A percentile compares a stretch with the other conserved stretches of the same genome.
Conservation (phyloP, 2,329 filamentous ascomycete genomes). For the Sarocladium strictum region DNA sequence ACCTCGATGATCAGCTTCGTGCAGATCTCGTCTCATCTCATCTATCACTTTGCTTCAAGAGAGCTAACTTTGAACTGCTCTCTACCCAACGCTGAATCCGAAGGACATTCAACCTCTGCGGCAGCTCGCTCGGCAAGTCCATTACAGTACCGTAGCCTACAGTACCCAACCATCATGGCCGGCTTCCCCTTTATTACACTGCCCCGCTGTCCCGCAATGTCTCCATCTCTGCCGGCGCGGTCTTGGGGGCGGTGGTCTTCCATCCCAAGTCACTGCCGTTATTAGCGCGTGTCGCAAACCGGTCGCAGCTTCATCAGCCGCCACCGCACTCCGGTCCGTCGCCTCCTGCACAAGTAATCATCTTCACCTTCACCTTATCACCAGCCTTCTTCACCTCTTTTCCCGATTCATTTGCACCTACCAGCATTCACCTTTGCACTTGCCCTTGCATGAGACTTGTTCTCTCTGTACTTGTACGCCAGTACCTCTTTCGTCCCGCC, state of each 20-base stretch:
- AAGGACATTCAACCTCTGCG: too few species aligned
- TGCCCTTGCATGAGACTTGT: neutral
- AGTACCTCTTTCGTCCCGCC: neutral
- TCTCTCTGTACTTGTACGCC: neutral
- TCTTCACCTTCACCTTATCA: neutral
- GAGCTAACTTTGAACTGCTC: too few species aligned
- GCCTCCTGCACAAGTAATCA: conserved; percentile 3
- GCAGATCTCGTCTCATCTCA: too few species aligned
- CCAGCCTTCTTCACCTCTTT: neutral
- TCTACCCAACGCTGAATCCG: too few species aligned
- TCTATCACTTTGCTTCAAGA: too few species aligned
- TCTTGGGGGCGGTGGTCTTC: too few species aligned
- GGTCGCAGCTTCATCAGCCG: conserved; percentile 5
- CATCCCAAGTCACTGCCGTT: neutral
- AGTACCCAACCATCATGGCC: too few species aligned
- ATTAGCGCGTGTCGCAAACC: neutral
- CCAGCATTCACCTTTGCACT: neutral
- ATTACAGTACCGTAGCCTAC: too few species aligned
- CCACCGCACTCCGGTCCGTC: neutral
- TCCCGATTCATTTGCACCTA: neutral
- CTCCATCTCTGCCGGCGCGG: neutral
- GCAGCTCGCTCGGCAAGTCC: too few species aligned
- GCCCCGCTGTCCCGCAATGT: too few species aligned
- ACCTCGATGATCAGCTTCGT: too few species aligned
- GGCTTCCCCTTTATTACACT: too few species aligned